Conservation (phyloP, 1,139 yeast genomes). For the Pichia sp. region DNA sequence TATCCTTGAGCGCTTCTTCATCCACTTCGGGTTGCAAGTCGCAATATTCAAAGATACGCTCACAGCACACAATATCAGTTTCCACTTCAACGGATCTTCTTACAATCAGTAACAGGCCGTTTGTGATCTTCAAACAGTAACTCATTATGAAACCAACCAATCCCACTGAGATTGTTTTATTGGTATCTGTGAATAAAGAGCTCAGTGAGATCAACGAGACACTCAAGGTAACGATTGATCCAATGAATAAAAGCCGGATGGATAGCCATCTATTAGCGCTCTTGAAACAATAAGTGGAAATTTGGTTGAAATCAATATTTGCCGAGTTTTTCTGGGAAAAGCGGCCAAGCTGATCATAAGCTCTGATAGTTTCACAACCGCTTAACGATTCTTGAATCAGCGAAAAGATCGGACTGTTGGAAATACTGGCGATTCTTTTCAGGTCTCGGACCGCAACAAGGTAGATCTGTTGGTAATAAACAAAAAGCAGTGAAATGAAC, state of each 20-base stretch:
- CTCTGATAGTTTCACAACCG: slow-evolving; percentile 55
- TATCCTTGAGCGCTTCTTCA: slow-evolving; percentile 20
- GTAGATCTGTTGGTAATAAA: slow-evolving; percentile 45
- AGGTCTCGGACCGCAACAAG: slow-evolving; percentile 48
- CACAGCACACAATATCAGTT: slow-evolving; percentile 68
- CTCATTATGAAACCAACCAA: slow-evolving; percentile 69
- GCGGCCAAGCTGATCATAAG: slow-evolving; percentile 41
- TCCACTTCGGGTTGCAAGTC: slow-evolving; percentile 54
- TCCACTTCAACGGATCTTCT: slow-evolving; percentile 67
- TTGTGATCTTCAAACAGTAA: slow-evolving; percentile 59
- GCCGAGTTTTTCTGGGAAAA: slow-evolving; percentile 38
- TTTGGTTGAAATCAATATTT: slow-evolving; percentile 38
- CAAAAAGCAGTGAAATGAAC: slow-evolving; percentile 35
- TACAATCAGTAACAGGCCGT: slow-evolving; percentile 52
- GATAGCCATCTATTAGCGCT: slow-evolving; percentile 63
- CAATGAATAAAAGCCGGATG: too few relatives aligned
- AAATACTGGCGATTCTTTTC: slow-evolving; percentile 42
- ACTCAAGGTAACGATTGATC: too few relatives aligned
- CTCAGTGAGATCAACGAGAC: slow-evolving; percentile 44
- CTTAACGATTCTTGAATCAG: slow-evolving; percentile 54
- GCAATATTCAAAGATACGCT: slow-evolving; percentile 65
- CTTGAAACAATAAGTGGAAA: slow-evolving; percentile 56
- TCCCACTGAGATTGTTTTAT: slow-evolving; percentile 52
- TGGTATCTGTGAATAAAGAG: slow-evolving; percentile 29
- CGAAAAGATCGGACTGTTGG: slow-evolving; percentile 56